Conservation (phyloP, 495 filamentous ascomycete species). For the Chaetomium fimeti region DNA sequence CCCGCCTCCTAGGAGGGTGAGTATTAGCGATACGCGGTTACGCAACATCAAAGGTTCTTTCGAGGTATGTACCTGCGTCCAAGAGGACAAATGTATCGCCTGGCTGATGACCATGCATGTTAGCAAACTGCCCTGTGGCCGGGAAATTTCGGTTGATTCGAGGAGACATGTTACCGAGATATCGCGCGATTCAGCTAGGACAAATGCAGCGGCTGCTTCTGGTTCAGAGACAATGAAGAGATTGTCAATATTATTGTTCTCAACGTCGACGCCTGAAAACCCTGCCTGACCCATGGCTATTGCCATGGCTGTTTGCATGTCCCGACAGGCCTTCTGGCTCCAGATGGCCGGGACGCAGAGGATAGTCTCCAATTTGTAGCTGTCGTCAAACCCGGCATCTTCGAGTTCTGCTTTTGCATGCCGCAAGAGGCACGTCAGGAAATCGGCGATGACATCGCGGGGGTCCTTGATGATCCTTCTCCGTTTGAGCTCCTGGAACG, state of each 20-base stretch:
- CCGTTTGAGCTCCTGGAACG: too few relatives aligned
- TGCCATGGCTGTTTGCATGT: slow-evolving; percentile 35
- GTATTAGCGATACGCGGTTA: slow-evolving; percentile 28
- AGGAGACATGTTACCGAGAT: slow-evolving; percentile 6
- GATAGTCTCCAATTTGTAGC: too few relatives aligned
- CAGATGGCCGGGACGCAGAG: slow-evolving; percentile 38
- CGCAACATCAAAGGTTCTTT: neutral
- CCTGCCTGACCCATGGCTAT: slow-evolving; percentile 28
- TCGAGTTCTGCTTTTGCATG: too few relatives aligned
- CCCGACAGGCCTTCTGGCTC: slow-evolving; percentile 32
- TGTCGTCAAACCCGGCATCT: too few relatives aligned
- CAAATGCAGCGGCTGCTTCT: slow-evolving; percentile 37
- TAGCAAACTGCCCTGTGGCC: neutral
- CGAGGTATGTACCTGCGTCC: slow-evolving; percentile 26
- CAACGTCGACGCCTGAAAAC: slow-evolving; percentile 24
- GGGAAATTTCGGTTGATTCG: neutral
- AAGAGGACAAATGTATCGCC: slow-evolving; percentile 17
- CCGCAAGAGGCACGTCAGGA: too few relatives aligned
- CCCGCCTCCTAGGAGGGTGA: slow-evolving; percentile 42
- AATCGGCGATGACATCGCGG: too few relatives aligned
- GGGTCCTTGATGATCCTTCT: too few relatives aligned
- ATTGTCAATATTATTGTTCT: slow-evolving; percentile 24
- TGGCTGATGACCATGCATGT: slow-evolving; percentile 2
- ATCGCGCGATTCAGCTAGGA: slow-evolving; percentile 16
- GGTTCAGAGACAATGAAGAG: slow-evolving; percentile 34